Evolutionary conservation across 129 eudicot species (phyloP), one percentile per base, ranked within the genome.

Genomic region (Flaveria bidentis): DNA sequence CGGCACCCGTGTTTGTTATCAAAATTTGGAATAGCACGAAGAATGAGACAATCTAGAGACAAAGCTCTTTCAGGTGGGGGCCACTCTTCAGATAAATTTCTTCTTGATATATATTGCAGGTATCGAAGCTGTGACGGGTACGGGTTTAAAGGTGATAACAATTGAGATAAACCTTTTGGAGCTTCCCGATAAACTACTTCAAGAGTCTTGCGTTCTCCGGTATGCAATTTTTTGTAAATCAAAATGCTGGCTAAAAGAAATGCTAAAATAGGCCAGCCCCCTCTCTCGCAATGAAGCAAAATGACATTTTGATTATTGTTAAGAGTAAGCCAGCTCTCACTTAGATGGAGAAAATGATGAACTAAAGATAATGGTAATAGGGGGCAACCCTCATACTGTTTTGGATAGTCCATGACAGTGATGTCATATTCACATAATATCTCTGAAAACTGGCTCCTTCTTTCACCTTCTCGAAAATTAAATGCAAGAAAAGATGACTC

Each of bases 331-430:
- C 98, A 92, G 76, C 85, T 85, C 75, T 92, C 98, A n/a, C 94
- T 88, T 56, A 88, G 86, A 36, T 90, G 95, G 45, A 95, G 99
- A 62, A 95, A 91, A 87, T 95, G 99, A 74, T 95, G 99, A 42
- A 95, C 80, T 52, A 95, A 71, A 44, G 99, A 95, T 66, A 95
- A 80, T 0, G 99, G 99, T 78, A 95, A 46, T 51, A 95, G 83
- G 1, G 99, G 97, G 77, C 97, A 91, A 52, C 97, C 97, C 86
- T 95, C 99, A 2, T 95, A 91, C 26, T 95, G 99, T 80, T 96
- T 83, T 2, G 99, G 99, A 80, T 91, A 95, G 75, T 95, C 99
- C 89, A 95, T 82, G 63, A 95, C 97, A 12, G 88, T 95, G 80
- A 95, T 92, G 83, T 91, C 99, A 83, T 87, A 91, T 71, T 82